A percentile compares a stretch with the other conserved stretches of the same genome.
Evolutionary conservation across 495 filamentous ascomycete genomes (phyloP).

Genomic region (Astrothelium subdiscretum): DNA sequence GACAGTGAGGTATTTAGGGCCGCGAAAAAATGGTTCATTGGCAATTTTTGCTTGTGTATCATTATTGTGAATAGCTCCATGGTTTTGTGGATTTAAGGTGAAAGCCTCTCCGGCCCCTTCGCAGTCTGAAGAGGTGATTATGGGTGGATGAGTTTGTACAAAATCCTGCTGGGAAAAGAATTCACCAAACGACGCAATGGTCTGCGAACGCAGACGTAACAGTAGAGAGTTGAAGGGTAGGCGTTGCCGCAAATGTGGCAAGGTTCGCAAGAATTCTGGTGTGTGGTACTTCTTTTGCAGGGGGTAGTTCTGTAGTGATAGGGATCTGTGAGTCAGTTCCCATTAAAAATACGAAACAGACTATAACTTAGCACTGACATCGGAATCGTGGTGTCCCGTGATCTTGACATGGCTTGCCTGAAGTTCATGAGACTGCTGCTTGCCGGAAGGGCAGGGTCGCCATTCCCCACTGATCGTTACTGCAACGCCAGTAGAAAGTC

Average conservation of each 20-base stretch:
- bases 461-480: constrained; percentile 70
- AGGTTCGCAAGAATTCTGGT: constrained; percentile 72
- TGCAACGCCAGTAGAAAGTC: constrained; percentile 67
- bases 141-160: constrained; percentile 79
- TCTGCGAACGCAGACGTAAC: constrained; percentile 72
- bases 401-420: constrained; percentile 55
- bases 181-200: constrained; percentile 55
- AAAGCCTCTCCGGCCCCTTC: constrained; percentile 98
- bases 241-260: constrained; percentile 82
- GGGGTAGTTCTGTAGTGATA: constrained; percentile 58
- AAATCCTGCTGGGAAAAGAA: constrained; percentile 63
- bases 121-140: constrained; percentile 94
- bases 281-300: constrained; percentile 92
- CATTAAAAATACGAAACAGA: neutral
- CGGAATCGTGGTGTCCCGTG: constrained; percentile 64
- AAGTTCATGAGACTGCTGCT: constrained; percentile 68
- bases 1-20: constrained; percentile 89
- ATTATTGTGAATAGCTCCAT: constrained; percentile 19
- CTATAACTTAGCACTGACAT: constrained; percentile 29
- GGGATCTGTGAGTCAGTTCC: neutral
- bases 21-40: constrained; percentile 55
- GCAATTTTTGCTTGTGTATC: neutral
- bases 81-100: constrained; percentile 36
- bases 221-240: constrained; percentile 70
- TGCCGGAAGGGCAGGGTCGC: constrained; percentile 57